Conservation (phyloP, 1,284 basidiomycete species). For the Volvariella volvacea region DNA sequence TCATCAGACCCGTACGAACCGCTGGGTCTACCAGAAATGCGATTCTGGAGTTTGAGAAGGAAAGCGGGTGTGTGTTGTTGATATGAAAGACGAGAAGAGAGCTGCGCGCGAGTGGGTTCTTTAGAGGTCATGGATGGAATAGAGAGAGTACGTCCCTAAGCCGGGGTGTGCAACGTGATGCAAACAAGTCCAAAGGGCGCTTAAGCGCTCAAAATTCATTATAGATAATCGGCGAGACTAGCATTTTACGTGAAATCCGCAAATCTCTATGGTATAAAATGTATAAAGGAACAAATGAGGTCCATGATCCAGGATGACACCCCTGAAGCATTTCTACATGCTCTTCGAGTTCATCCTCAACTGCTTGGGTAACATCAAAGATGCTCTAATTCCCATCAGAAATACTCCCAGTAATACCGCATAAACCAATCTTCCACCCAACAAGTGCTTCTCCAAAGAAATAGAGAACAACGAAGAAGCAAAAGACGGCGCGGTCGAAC, state of each 20-base stretch:
- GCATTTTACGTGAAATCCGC: too few relatives aligned
- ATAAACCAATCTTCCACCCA: slow-evolving; percentile 26
- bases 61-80: slow-evolving; percentile 48
- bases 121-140: slow-evolving; percentile 39
- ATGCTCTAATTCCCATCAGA: slow-evolving; percentile 15
- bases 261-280: too few relatives aligned
- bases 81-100: slow-evolving; percentile 60
- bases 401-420: slow-evolving; percentile 20
- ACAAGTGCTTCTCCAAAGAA: slow-evolving; percentile 20
- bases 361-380: slow-evolving; percentile 14
- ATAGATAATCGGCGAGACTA: too few relatives aligned
- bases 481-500: slow-evolving; percentile 41
- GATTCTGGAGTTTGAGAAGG: slow-evolving; percentile 52
- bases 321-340: too few relatives aligned
- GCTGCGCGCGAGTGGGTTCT: slow-evolving; percentile 60
- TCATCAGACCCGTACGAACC: slow-evolving; percentile 37
- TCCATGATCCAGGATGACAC: too few relatives aligned
- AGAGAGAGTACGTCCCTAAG: too few relatives aligned
- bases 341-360: not conserved
- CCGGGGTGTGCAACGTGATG: too few relatives aligned
- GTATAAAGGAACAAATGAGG: too few relatives aligned
- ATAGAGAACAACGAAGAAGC: slow-evolving; percentile 29
- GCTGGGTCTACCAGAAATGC: slow-evolving; percentile 43
- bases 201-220: too few relatives aligned
- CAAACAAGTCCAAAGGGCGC: too few relatives aligned